These are phyloP conservation scores for Plectosphaerella sp. DNA, from an alignment of 2,329 filamentous ascomycete genomes.

Conservation along the genomic window DNA sequence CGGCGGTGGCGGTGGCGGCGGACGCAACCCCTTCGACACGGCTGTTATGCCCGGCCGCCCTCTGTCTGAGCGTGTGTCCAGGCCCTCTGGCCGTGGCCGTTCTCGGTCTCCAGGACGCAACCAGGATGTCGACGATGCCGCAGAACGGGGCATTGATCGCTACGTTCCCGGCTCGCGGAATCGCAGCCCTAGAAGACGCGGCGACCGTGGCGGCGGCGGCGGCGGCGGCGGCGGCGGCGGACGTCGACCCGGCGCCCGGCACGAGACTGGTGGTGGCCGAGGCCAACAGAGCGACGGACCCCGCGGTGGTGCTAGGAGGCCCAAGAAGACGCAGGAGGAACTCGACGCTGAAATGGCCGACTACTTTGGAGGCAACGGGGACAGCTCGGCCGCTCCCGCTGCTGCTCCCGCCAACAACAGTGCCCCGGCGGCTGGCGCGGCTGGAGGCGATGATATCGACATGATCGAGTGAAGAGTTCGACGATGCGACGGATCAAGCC, in stretches of 20 bases:
- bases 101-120: conserved; percentile 50
- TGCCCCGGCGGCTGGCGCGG: conserved; percentile 28
- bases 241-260: conserved; percentile 43
- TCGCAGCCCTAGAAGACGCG: conserved; percentile 53
- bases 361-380: conserved; percentile 62
- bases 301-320: conserved; percentile 39
- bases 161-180: conserved; percentile 65
- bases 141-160: conserved; percentile 68
- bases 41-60: conserved; percentile 52
- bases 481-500: too few relatives aligned
- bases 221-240: conserved; percentile 33
- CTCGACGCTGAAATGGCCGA: conserved; percentile 96
- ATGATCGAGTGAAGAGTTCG: conserved; percentile 57
- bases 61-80: conserved; percentile 57
- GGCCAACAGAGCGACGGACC: conserved; percentile 25
- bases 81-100: conserved; percentile 54
- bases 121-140: conserved; percentile 51
- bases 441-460: conserved; percentile 54
- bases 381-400: conserved; percentile 27
- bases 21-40: conserved; percentile 53
- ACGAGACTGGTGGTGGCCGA: conserved; percentile 33
- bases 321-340: conserved; percentile 85
- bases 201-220: conserved; percentile 26
- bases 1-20: conserved; percentile 9
- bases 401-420: conserved; percentile 26